Percentiles rank a stretch among this genome's conserved stretches.
These are phyloP conservation scores for Xylariaceae sp. DNA, from an alignment of 2,329 filamentous ascomycete genomes.

Conservation along the genomic window DNA sequence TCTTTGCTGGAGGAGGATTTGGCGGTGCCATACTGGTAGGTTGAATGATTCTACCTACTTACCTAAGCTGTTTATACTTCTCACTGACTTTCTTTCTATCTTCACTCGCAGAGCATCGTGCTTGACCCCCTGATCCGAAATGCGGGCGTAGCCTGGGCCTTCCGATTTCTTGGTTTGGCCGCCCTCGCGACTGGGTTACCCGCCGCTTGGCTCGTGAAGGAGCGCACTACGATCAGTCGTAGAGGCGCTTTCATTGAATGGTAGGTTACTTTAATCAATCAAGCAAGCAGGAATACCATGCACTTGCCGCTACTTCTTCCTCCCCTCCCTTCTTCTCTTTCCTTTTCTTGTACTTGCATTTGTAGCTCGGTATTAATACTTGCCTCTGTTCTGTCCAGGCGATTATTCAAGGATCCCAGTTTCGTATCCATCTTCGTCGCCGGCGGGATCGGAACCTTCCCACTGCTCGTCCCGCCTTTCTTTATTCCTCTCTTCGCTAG, in stretches of 20 bases:
- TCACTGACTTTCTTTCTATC: too few species aligned
- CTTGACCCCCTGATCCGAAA: slow-evolving; percentile 43
- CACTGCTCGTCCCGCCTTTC: slow-evolving; percentile 49
- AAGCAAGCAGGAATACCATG: too few species aligned
- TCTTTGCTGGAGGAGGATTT: slow-evolving; percentile 51
- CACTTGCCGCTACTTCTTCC: too few species aligned
- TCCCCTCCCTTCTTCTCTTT: too few species aligned
- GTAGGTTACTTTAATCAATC: too few species aligned
- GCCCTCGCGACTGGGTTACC: slow-evolving; percentile 44
- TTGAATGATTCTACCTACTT: too few species aligned
- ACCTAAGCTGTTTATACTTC: too few species aligned
- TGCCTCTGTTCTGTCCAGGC: too few species aligned
- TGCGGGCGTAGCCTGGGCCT: slow-evolving; percentile 39
- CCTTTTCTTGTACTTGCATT: too few species aligned
- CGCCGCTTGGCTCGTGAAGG: slow-evolving; percentile 42
- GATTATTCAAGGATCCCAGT: slow-evolving; percentile 41
- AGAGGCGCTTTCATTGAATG: slow-evolving; percentile 39
- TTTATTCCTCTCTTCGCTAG: slow-evolving; percentile 48
- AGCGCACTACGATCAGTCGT: slow-evolving; percentile 35
- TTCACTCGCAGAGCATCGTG: slow-evolving; percentile 45
- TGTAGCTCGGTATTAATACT: too few species aligned
- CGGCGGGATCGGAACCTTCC: slow-evolving; percentile 46
- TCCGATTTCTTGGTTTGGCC: slow-evolving; percentile 40
- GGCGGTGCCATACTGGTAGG: slow-evolving; percentile 54
- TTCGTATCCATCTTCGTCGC: slow-evolving; percentile 44